These are phyloP conservation scores for Leptomonas pyrrhocoris DNA, from an alignment of 208 protist species.

Conservation along the genomic window DNA sequence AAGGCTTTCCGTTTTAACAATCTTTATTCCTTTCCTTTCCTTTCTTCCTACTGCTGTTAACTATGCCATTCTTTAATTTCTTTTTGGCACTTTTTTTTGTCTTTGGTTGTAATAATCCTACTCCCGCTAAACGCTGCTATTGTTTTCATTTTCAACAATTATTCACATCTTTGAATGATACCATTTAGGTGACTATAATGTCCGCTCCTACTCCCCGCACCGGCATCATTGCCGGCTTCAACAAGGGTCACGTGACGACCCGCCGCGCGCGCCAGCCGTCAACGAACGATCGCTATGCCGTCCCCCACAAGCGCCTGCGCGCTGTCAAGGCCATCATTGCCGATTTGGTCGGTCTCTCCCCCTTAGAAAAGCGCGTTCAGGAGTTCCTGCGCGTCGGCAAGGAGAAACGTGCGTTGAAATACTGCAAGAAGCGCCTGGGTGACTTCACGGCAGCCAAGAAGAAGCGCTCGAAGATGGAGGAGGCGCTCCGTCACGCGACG, in stretches of 20 bases:
- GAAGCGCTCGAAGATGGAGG: slow-evolving; percentile 92
- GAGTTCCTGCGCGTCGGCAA: slow-evolving; percentile 95
- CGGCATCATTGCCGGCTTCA: slow-evolving; percentile 93
- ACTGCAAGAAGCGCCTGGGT: slow-evolving; percentile 94
- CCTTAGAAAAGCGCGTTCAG: slow-evolving; percentile 92
- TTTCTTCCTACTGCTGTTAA: slow-evolving; percentile 15
- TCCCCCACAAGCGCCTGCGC: slow-evolving; percentile 90
- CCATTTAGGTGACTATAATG: slow-evolving; percentile 41
- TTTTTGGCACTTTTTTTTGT: neutral
- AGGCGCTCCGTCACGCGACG: slow-evolving; percentile 82
- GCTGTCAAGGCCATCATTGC: slow-evolving; percentile 92
- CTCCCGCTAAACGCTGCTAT: neutral
- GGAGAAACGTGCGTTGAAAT: slow-evolving; percentile 96
- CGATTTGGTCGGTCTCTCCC: slow-evolving; percentile 92
- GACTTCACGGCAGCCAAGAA: slow-evolving; percentile 92
- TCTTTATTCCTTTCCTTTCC: neutral
- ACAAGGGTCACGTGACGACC: slow-evolving; percentile 92
- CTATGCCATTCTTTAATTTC: no score
- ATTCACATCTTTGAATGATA: neutral
- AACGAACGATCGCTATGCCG: slow-evolving; percentile 79
- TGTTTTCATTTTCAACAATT: neutral
- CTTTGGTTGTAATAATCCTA: neutral
- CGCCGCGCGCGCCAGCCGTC: slow-evolving; percentile 81
- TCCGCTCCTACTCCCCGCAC: slow-evolving; percentile 75
- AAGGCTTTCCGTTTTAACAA: no score